Conservation (phyloP, 257 asterid genomes). For the Solanum ossicruentum region DNA sequence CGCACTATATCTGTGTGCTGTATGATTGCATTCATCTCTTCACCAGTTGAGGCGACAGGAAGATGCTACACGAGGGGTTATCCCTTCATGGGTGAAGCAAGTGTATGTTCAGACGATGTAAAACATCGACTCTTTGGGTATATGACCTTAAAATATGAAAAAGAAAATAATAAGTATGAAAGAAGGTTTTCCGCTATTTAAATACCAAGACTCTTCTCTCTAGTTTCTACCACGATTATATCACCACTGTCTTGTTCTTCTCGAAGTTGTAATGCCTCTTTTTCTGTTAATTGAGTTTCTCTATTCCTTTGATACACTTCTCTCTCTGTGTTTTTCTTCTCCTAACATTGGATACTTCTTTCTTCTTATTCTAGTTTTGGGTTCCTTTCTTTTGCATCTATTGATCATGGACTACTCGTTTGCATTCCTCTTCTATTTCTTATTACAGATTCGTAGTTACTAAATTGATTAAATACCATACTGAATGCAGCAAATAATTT, state of each 20-base stretch:
- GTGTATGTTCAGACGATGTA: background rate
- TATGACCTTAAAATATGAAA: background rate
- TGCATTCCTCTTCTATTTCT: background rate
- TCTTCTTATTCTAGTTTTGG: background rate
- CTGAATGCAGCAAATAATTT: background rate
- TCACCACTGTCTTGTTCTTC: background rate
- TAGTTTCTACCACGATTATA: background rate
- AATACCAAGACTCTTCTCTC: background rate
- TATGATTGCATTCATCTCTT: background rate
- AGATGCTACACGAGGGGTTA: background rate
- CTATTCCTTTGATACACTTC: background rate
- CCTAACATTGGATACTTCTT: background rate
- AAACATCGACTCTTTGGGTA: background rate
- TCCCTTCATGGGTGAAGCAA: background rate
- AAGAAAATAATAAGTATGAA: background rate
- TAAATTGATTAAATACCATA: background rate
- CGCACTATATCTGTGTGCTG: background rate
- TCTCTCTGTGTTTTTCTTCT: background rate
- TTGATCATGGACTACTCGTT: background rate
- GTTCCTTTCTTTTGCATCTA: background rate
- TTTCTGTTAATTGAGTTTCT: background rate
- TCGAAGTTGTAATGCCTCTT: background rate
- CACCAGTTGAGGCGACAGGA: background rate
- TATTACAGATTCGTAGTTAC: background rate
- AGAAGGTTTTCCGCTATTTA: background rate